These are phyloP conservation scores for Reticulascus tulasneorum DNA, from an alignment of 2,329 filamentous ascomycete species.

Conservation along the genomic window DNA sequence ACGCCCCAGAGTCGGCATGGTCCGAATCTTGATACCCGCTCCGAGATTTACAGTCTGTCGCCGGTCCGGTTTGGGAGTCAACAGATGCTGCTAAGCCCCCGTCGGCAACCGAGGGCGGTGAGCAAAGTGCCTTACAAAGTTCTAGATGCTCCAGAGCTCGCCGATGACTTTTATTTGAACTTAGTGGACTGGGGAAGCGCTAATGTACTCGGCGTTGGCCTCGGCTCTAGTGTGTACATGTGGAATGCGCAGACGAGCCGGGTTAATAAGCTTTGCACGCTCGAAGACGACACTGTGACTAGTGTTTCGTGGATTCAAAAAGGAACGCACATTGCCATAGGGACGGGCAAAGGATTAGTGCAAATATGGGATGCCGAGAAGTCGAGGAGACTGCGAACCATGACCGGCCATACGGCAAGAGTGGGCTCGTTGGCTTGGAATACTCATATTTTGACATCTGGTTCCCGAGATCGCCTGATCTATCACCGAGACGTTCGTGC, in stretches of 20 bases:
- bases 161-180: conserved; percentile 97
- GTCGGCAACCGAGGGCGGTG: conserved; percentile 83
- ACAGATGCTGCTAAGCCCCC: conserved; percentile 84
- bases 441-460: conserved; percentile 92
- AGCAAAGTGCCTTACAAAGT: conserved; percentile 98
- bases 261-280: conserved; percentile 89
- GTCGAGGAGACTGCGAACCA: conserved; percentile 79
- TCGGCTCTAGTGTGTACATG: conserved; percentile 94
- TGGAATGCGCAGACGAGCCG: conserved; percentile 92
- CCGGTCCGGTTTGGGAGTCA: conserved; percentile 92
- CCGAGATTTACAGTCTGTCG: conserved; percentile 93
- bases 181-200: conserved; percentile 96
- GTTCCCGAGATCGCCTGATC: conserved; percentile 87
- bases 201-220: conserved; percentile 87
- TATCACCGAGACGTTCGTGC: conserved; percentile 94
- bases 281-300: conserved; percentile 90
- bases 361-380: conserved; percentile 97
- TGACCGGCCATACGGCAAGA: conserved; percentile 92
- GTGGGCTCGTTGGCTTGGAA: conserved; percentile 97
- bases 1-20: conserved; percentile 86
- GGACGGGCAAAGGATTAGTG: conserved; percentile 88
- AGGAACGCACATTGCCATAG: conserved; percentile 92
- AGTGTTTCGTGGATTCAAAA: conserved; percentile 98
- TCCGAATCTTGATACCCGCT: conserved; percentile 81
- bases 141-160: conserved; percentile 89